Conservation (phyloP, 148 eudicot genomes). For the Mesembryanthemum crystallinum region DNA sequence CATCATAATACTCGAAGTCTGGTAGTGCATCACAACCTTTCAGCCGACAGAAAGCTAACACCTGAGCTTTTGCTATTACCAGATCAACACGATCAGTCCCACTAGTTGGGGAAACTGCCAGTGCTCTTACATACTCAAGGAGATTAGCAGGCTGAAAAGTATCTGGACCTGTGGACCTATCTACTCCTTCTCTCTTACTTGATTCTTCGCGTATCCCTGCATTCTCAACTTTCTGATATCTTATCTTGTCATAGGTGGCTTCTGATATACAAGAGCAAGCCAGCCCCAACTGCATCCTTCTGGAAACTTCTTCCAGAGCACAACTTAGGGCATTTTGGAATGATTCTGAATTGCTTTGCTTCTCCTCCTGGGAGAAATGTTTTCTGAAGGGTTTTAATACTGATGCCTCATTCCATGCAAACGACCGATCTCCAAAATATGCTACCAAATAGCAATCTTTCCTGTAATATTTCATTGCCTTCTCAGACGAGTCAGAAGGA, state of each 20-base stretch:
- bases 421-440: conserved; percentile 84
- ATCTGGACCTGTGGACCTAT: conserved; percentile 39
- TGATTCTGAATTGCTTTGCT: conserved; percentile 69
- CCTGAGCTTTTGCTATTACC: conserved; percentile 68
- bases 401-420: conserved; percentile 86
- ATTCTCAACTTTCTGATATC: conserved; percentile 66
- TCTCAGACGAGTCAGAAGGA: conserved; percentile 79
- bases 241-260: conserved; percentile 46
- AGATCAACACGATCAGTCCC: conserved; percentile 54
- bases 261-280: conserved; percentile 72
- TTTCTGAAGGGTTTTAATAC: conserved; percentile 65
- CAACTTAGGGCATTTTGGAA: conserved; percentile 71
- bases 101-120: conserved; percentile 56
- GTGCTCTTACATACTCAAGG: conserved; percentile 44
- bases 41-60: conserved; percentile 56
- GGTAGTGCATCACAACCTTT: conserved; percentile 53
- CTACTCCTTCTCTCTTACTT: conserved; percentile 52
- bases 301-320: conserved; percentile 81
- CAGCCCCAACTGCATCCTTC: conserved; percentile 76
- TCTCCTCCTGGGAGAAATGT: conserved; percentile 70
- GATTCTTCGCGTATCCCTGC: conserved; percentile 65
- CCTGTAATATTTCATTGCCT: conserved; percentile 67
- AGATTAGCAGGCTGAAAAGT: conserved; percentile 66
- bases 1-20: conserved; percentile 49
- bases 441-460: conserved; percentile 86